Conservation (phyloP, 495 filamentous ascomycete species). For the Podospora bellae-mahoneyi region DNA sequence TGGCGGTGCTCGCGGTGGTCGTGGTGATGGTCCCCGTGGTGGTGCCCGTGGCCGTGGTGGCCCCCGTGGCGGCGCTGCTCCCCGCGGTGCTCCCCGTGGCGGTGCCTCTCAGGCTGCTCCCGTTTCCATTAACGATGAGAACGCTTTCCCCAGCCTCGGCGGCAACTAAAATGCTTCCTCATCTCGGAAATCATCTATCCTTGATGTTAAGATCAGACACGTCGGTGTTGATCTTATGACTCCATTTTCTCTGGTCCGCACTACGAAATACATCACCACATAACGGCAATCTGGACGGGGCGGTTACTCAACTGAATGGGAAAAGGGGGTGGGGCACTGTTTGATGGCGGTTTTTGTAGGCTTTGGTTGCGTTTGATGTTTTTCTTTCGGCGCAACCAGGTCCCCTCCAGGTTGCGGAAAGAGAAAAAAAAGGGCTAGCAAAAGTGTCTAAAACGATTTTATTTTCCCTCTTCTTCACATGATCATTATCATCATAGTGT, state of each 20-base stretch:
- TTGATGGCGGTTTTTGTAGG: background rate
- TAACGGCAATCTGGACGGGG: slow-evolving; percentile 1
- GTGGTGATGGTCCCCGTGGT: slow-evolving; percentile 35
- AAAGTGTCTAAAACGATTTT: slow-evolving; percentile 1
- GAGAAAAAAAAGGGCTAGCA: slow-evolving; percentile 8
- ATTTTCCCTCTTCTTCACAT: background rate
- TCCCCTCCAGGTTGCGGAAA: slow-evolving; percentile 5
- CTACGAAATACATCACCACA: slow-evolving; percentile 1
- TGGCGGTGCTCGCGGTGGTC: slow-evolving; percentile 48
- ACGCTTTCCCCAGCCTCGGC: slow-evolving; percentile 73
- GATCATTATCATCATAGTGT: background rate
- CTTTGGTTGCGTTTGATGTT: slow-evolving; percentile 4
- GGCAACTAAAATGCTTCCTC: slow-evolving; percentile 18
- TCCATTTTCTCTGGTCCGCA: slow-evolving; percentile 21
- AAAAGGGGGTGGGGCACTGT: slow-evolving; percentile 1
- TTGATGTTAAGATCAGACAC: background rate
- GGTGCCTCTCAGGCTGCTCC: slow-evolving; percentile 35
- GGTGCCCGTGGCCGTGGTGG: slow-evolving; percentile 41
- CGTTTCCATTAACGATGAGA: slow-evolving; percentile 63
- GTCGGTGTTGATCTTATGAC: background rate
- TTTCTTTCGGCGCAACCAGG: background rate
- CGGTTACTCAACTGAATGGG: slow-evolving; percentile 1
- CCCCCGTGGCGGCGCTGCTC: slow-evolving; percentile 45
- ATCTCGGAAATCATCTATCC: background rate
- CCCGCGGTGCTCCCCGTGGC: slow-evolving; percentile 44